These are phyloP conservation scores for Lathyrus sativus DNA, from an alignment of 306 rosid genomes.

Conservation along the genomic window DNA sequence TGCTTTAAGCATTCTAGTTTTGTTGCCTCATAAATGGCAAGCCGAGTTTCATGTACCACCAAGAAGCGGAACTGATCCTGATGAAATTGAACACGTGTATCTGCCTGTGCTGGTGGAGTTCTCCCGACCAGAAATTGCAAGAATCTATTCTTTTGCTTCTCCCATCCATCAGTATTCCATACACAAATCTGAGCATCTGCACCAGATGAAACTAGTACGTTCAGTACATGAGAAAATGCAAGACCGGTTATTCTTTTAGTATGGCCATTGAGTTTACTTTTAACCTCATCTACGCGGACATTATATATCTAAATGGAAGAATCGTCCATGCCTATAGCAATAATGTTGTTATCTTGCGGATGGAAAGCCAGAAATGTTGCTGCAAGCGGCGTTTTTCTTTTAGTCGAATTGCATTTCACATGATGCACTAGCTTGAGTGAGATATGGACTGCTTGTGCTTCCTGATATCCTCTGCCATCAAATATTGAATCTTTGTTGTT, in stretches of 20 bases:
- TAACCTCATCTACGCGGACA: constrained; percentile 96
- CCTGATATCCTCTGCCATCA: too few relatives aligned
- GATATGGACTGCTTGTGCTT: too few relatives aligned
- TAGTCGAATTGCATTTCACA: too few relatives aligned
- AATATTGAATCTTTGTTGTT: too few relatives aligned
- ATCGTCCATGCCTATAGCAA: constrained; percentile 99
- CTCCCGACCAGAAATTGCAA: constrained; percentile 86
- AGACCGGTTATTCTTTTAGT: constrained; percentile 94
- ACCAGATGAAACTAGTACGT: constrained; percentile 89
- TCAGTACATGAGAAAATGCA: constrained; percentile 86
- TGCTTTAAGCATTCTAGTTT: constrained; percentile 82
- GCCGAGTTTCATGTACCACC: constrained; percentile 95
- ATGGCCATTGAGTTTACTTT: constrained; percentile 96
- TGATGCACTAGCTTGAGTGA: too few relatives aligned
- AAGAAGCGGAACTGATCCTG: constrained; percentile 85
- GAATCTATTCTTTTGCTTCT: constrained; percentile 77
- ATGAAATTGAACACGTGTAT: constrained; percentile 98
- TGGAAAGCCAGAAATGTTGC: constrained; percentile 98
- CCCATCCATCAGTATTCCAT: constrained; percentile 97
- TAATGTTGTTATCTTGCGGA: constrained; percentile 95
- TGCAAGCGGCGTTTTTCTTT: constrained; percentile 97
- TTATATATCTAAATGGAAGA: constrained; percentile 92
- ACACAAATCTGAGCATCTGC: constrained; percentile 97
- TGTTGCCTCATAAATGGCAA: constrained; percentile 86
- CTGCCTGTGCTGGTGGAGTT: constrained; percentile 75